Evolutionary conservation across 768 basidiomycete species (phyloP).

Genomic region (Ramaria sp.): DNA sequence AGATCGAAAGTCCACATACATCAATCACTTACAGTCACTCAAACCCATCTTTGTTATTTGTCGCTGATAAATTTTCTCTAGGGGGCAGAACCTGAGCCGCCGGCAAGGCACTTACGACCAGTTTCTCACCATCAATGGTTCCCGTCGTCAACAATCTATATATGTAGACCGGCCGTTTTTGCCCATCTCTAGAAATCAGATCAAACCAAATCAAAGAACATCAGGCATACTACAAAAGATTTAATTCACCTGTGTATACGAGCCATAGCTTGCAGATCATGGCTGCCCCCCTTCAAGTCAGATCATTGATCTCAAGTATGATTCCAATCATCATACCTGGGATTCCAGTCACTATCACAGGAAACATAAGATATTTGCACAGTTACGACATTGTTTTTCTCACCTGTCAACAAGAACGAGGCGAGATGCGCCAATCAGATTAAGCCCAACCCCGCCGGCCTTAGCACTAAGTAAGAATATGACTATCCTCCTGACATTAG

Average conservation of each 20-base stretch:
- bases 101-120: not conserved
- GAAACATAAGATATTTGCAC: not conserved
- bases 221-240: not conserved
- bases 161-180: constrained; percentile 84
- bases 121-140: constrained; percentile 66
- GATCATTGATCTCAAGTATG: not conserved
- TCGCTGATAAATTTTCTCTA: constrained; percentile 87
- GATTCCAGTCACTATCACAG: constrained; percentile 70
- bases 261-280: constrained; percentile 96
- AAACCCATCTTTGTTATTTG: constrained; percentile 91
- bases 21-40: constrained; percentile 57
- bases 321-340: constrained; percentile 39
- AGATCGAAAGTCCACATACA: no score
- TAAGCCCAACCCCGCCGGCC: constrained; percentile 91
- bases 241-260: constrained; percentile 72
- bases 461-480: constrained; percentile 91
- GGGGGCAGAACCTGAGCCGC: not conserved
- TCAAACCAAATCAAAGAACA: not conserved
- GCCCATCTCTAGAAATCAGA: constrained; percentile 61
- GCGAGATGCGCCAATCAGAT: constrained; percentile 84
- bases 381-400: not conserved
- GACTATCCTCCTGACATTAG: constrained; percentile 34
- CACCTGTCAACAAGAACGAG: constrained; percentile 67
- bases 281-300: constrained; percentile 29
- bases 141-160: constrained; percentile 81